Evolutionary conservation across 371 early-diverging fungal genomes (phyloP).

Genomic region (Racocetra persica): DNA sequence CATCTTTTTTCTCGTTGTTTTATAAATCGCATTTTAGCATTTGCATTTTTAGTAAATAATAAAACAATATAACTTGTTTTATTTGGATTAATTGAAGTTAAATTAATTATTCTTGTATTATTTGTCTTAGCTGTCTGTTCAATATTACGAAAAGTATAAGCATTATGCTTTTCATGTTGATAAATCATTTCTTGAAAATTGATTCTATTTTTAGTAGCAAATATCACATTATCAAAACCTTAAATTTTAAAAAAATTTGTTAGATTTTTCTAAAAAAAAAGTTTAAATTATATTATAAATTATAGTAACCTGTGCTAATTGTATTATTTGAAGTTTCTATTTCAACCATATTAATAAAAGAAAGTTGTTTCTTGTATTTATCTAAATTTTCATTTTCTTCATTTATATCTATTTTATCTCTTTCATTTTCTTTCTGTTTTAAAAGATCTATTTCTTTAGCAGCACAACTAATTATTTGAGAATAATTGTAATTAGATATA

Average conservation of each 20-base stretch:
- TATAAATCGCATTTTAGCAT: background rate
- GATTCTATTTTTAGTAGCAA: background rate
- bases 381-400: background rate
- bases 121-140: background rate
- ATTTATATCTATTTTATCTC: background rate
- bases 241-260: slow-evolving; percentile 2
- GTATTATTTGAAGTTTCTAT: background rate
- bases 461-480: background rate
- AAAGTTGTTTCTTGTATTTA: background rate
- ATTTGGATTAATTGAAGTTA: slow-evolving; percentile 1
- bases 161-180: background rate
- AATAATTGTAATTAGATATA: background rate
- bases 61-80: slow-evolving; percentile 4
- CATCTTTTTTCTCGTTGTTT: background rate
- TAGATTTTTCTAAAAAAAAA: slow-evolving; percentile 6
- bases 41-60: background rate
- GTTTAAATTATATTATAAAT: slow-evolving; percentile 10
- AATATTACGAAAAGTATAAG: background rate
- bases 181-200: background rate
- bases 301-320: background rate
- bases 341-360: background rate
- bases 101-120: slow-evolving; percentile 10
- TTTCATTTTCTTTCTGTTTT: background rate
- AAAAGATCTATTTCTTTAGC: background rate
- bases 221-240: background rate